These are phyloP conservation scores for Candida loeiensis DNA, from an alignment of 805 yeast genomes.

Conservation along the genomic window DNA sequence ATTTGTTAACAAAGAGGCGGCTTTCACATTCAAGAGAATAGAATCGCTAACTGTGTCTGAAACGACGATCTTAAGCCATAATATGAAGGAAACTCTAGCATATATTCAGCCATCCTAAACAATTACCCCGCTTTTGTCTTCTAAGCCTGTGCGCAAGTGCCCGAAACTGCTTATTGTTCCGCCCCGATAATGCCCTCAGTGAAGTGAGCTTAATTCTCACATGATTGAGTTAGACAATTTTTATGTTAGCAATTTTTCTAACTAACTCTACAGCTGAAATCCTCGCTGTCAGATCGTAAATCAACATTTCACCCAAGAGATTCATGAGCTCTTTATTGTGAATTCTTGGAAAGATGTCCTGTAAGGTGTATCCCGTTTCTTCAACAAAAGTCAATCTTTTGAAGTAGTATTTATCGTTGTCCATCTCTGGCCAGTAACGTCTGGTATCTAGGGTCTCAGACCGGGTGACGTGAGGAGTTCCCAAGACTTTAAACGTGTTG, in stretches of 20 bases:
- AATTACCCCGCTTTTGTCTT: no score
- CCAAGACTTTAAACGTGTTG: conserved; percentile 53
- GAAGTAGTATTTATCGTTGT: conserved; percentile 26
- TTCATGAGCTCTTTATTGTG: neutral
- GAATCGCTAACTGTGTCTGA: no score
- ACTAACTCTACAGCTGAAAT: neutral
- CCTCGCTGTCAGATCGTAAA: conserved; percentile 1
- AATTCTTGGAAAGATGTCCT: conserved; percentile 36
- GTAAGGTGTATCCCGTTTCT: conserved; percentile 14
- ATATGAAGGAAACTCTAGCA: no score
- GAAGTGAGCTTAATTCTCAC: no score
- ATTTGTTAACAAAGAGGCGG: neutral
- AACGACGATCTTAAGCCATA: no score
- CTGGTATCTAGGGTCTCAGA: conserved; percentile 8
- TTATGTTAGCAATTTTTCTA: neutral
- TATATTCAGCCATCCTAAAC: no score
- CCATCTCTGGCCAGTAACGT: conserved; percentile 37
- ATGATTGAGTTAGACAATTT: no score
- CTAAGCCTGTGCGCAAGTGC: no score
- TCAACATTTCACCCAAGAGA: conserved; percentile 2
- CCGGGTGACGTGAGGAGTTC: conserved; percentile 50
- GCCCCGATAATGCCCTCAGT: no score
- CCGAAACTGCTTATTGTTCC: no score
- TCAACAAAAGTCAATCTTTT: conserved; percentile 21
- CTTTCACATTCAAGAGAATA: neutral